These are phyloP conservation scores for Verticillium longisporum DNA, from an alignment of 2,329 filamentous ascomycete species.

Conservation along the genomic window DNA sequence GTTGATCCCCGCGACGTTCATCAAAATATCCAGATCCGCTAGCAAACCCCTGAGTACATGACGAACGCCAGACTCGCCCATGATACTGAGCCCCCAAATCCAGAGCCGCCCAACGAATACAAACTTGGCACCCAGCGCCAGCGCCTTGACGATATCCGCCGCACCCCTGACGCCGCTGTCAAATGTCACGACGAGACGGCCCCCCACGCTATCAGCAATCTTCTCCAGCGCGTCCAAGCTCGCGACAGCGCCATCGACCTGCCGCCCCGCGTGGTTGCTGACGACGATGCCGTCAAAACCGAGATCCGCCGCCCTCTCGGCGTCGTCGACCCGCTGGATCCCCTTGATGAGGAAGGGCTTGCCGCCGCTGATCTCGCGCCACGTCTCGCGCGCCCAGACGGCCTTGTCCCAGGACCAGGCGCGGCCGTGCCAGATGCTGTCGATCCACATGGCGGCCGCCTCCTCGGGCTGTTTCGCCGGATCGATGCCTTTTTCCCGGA, in stretches of 20 bases:
- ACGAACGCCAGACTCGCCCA: constrained; percentile 27
- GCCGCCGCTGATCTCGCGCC: constrained; percentile 35
- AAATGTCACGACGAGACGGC: constrained; percentile 53
- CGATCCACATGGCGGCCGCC: constrained; percentile 56
- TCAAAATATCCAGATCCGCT: constrained; percentile 46
- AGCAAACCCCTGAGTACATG: constrained; percentile 22
- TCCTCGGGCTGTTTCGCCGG: constrained; percentile 45
- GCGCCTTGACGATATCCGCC: constrained; percentile 52
- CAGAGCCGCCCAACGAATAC: constrained; percentile 48
- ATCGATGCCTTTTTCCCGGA: constrained; percentile 47
- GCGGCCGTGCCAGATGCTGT: constrained; percentile 55
- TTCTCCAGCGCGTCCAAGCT: constrained; percentile 47
- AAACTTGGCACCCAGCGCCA: constrained; percentile 49
- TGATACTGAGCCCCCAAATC: constrained; percentile 16
- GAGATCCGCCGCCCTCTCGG: constrained; percentile 38
- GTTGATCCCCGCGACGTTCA: constrained; percentile 46
- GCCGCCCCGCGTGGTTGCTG: constrained; percentile 53
- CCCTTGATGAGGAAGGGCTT: constrained; percentile 46
- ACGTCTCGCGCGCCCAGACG: constrained; percentile 52
- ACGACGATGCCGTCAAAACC: constrained; percentile 56
- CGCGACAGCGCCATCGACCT: constrained; percentile 37
- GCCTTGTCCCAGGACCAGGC: constrained; percentile 59
- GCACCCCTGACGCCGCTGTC: constrained; percentile 55
- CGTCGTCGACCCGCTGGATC: constrained; percentile 23
- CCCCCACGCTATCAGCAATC: constrained; percentile 52